Conservation (phyloP, 1,284 basidiomycete genomes). For the Fistulinella cinereoalba region DNA sequence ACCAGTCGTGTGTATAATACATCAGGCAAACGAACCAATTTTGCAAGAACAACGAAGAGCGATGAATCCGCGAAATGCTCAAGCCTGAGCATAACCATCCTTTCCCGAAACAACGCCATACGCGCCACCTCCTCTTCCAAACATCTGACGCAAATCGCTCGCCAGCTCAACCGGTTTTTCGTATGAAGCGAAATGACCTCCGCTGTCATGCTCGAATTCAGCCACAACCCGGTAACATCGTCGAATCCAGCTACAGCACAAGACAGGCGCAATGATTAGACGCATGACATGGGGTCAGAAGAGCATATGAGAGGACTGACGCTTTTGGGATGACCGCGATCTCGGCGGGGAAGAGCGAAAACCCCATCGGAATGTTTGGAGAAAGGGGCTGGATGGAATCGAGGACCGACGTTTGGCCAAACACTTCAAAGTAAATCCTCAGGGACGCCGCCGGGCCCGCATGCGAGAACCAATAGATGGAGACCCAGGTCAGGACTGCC, state of each 20-base stretch:
- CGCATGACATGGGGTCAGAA: too few relatives aligned
- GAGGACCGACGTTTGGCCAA: conserved; percentile 1
- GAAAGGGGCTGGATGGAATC: not conserved
- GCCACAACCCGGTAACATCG: conserved; percentile 13
- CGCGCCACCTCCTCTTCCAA: conserved; percentile 38
- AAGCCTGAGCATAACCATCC: conserved; percentile 33
- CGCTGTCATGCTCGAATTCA: conserved; percentile 31
- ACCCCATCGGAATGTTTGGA: conserved; percentile 43
- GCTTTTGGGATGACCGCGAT: conserved; percentile 35
- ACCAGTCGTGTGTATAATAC: too few relatives aligned
- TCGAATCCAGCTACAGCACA: conserved; percentile 23
- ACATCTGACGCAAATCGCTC: conserved; percentile 40
- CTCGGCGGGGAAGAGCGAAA: conserved; percentile 50
- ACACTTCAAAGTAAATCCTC: conserved; percentile 52
- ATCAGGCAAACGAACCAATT: too few relatives aligned
- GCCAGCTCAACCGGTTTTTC: conserved; percentile 37
- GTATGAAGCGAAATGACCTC: conserved; percentile 42
- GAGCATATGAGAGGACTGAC: too few relatives aligned
- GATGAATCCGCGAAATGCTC: too few relatives aligned
- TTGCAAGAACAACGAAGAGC: too few relatives aligned
- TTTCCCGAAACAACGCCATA: conserved; percentile 35
- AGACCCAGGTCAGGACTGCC: conserved; percentile 56
- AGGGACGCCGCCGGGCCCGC: conserved; percentile 51
- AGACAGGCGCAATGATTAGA: too few relatives aligned
- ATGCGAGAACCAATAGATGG: conserved; percentile 57